Base-by-base conservation (phyloP, 1,139 yeast species). In the Saccharomyces hybrid region DNA sequence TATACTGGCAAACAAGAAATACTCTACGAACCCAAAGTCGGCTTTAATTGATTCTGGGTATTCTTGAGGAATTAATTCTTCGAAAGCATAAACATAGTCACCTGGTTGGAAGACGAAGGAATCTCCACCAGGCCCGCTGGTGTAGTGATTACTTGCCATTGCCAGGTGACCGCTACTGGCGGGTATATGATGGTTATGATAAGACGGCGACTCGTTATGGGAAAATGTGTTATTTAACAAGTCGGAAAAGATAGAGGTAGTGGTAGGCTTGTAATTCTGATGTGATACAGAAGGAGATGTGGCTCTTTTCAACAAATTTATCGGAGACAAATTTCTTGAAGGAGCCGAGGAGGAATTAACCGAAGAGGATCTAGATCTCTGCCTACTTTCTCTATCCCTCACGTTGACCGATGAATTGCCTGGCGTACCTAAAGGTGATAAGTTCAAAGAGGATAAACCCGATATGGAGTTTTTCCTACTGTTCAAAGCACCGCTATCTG, bases 11-110 rank as follows among this genome's bases (percentile, higher is more conserved):
- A 85, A 88, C 50, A 93, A 73, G 50, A 69, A 71, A 70, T 95
- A 93, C 47, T 71, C 68, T 2, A 90, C 95, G 6, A 80, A 76
- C 1, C 99, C 99, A 71, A 88, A 90, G 6, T 91, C 84, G 11
- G 89, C 90, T 42, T 75, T 72, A 13, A 88, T 80, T 0, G 95
- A 68, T 70, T 93, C 99, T 0, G 98, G 97, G 47, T 85, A 75
- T 8, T 88, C 82, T 13, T 91, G 82, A 4, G 88, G 93, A 34
- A 93, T 76, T 2, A 96, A 85, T 57, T 90, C 89, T 71, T 93
- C 99, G 67, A 93, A 93, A 59, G 89, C 87, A 73, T 91, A 93
- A 49, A 88, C 77, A 65, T 93, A 93, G 65, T 90, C 97, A 32
- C 98, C 99, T 0, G 95, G 90, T 49, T 76, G 74, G 60, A 76